These are phyloP conservation scores for Yamadazyma insecticola DNA, from an alignment of 805 yeast genomes.

Conservation along the genomic window DNA sequence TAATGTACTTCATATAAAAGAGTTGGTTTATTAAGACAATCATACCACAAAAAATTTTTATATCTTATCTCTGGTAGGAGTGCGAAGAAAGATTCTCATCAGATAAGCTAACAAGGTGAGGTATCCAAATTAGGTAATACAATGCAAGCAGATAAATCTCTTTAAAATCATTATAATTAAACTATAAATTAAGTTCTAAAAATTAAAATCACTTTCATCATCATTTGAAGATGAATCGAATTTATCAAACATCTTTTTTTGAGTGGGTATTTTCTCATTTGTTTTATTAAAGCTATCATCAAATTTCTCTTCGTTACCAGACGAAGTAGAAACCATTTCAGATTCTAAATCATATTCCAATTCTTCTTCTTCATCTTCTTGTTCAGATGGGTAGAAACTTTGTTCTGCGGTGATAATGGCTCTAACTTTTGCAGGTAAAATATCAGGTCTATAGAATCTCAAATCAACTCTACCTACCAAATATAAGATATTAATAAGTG, in stretches of 20 bases:
- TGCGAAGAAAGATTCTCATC: too few species aligned
- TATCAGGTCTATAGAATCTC: slow-evolving; percentile 76
- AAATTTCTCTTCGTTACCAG: slow-evolving; percentile 6
- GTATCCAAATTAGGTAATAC: too few species aligned
- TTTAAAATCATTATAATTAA: too few species aligned
- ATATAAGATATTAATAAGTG: slow-evolving; percentile 51
- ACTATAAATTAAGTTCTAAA: too few species aligned
- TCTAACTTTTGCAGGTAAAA: slow-evolving; percentile 36
- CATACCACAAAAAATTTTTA: too few species aligned
- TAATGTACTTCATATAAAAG: too few species aligned
- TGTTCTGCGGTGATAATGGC: slow-evolving; percentile 41
- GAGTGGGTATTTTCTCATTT: neutral
- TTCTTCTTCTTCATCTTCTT: slow-evolving; percentile 10
- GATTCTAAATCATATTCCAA: slow-evolving; percentile 10
- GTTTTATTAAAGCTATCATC: slow-evolving; percentile 5
- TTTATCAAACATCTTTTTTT: slow-evolving; percentile 7
- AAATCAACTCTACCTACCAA: slow-evolving; percentile 65
- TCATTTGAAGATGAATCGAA: slow-evolving; percentile 11
- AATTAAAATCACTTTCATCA: slow-evolving; percentile 14
- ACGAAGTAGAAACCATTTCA: slow-evolving; percentile 2
- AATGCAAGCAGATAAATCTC: too few species aligned
- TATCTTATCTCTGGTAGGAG: too few species aligned
- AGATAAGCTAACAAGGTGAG: too few species aligned
- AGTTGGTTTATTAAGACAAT: too few species aligned
- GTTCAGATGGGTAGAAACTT: slow-evolving; percentile 26